A percentile compares a stretch with the other conserved stretches of the same genome.
phyloP scores from a whole-genome alignment of 2,329 filamentous ascomycete genomes.

The Colletotrichum tropicicola region DNA sequence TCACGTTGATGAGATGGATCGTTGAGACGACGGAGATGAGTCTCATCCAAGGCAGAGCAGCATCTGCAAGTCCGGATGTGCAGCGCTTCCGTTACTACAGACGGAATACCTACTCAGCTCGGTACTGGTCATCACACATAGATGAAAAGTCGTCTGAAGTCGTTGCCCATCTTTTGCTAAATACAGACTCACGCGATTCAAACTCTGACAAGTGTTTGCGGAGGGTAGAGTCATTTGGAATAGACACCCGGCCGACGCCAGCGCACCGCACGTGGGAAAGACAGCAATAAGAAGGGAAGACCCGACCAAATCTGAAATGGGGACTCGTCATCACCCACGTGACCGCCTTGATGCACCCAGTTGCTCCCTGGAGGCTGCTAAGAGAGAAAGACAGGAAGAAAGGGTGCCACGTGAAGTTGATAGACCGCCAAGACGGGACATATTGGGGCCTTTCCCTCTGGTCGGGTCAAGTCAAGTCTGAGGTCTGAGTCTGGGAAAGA shows the following conservation, averaged over 20 bases:
- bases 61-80: not conserved
- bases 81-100: not conserved
- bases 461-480: slow-evolving; percentile 4
- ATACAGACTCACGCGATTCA: slow-evolving; percentile 19
- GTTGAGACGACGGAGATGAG: not conserved
- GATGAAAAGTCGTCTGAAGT: slow-evolving; percentile 9
- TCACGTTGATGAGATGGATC: slow-evolving; percentile 13
- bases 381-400: not conserved
- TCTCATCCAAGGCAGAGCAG: not conserved
- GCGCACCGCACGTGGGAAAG: not conserved
- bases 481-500: not conserved
- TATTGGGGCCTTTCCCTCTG: slow-evolving; percentile 7
- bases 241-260: not conserved
- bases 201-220: slow-evolving; percentile 1
- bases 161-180: slow-evolving; percentile 19
- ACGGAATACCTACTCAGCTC: not conserved
- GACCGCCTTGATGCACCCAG: not conserved
- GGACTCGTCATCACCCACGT: slow-evolving; percentile 20
- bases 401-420: slow-evolving; percentile 1
- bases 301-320: slow-evolving; percentile 20
- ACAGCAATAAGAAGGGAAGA: slow-evolving; percentile 12
- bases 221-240: slow-evolving; percentile 21
- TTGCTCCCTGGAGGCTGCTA: too few species aligned
- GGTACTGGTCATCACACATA: not conserved
- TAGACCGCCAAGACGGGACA: slow-evolving; percentile 24